These are phyloP conservation scores for Yarrowia bubula DNA, from an alignment of 805 yeast species.

Conservation along the genomic window DNA sequence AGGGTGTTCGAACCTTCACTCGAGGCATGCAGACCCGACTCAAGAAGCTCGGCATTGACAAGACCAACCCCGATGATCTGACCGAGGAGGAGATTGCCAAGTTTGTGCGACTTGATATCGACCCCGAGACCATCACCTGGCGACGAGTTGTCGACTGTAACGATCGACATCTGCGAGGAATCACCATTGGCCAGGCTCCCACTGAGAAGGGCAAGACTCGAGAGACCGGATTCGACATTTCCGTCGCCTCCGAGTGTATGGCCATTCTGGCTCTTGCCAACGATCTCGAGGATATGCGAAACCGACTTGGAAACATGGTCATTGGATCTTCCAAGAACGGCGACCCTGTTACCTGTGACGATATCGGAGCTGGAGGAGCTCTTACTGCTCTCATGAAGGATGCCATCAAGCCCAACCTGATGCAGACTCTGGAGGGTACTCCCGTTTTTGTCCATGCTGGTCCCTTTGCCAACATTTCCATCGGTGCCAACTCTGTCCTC, in stretches of 20 bases:
- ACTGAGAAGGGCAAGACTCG: slow-evolving; percentile 89
- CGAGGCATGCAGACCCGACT: slow-evolving; percentile 74
- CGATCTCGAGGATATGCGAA: slow-evolving; percentile 77
- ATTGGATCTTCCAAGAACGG: slow-evolving; percentile 77
- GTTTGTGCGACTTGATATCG: slow-evolving; percentile 83
- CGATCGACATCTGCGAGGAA: slow-evolving; percentile 85
- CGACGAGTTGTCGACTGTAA: slow-evolving; percentile 93
- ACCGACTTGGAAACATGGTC: slow-evolving; percentile 82
- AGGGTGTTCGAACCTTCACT: slow-evolving; percentile 74
- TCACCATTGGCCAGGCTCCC: slow-evolving; percentile 87
- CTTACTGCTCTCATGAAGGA: slow-evolving; percentile 90
- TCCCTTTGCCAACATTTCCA: slow-evolving; percentile 95
- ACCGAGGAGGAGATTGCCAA: slow-evolving; percentile 67
- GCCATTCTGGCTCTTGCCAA: slow-evolving; percentile 86
- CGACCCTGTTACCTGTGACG: slow-evolving; percentile 88
- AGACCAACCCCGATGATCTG: slow-evolving; percentile 75
- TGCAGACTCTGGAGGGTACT: slow-evolving; percentile 97
- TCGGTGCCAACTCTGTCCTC: slow-evolving; percentile 91
- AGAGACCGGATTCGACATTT: slow-evolving; percentile 88
- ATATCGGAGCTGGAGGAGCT: slow-evolving; percentile 93
- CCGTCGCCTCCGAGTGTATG: slow-evolving; percentile 96
- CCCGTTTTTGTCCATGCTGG: slow-evolving; percentile 99
- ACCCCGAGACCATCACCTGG: slow-evolving; percentile 86
- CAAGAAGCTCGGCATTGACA: slow-evolving; percentile 69
- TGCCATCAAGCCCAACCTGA: slow-evolving; percentile 91